Evolutionary conservation across 225 moss, liverwort and hornwort species (phyloP).

Genomic region (Pleurozium schreberi): DNA sequence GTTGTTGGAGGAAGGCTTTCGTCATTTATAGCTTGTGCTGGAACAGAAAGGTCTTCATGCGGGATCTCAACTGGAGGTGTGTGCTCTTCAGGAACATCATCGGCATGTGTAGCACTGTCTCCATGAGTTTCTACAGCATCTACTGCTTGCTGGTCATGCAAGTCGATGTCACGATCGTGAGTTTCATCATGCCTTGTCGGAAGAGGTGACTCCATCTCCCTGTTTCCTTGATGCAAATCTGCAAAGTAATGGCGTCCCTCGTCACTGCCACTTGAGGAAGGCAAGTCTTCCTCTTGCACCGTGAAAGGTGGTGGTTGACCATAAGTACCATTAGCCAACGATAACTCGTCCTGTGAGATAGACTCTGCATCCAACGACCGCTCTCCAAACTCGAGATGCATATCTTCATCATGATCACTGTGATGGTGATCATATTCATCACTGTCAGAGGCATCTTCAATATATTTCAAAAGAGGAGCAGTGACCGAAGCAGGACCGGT

Average conservation of each 20-base stretch:
- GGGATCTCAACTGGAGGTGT: not conserved
- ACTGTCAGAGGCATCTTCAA: conserved; percentile 25
- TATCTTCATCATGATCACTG: conserved; percentile 25
- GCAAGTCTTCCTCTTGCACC: conserved; percentile 24
- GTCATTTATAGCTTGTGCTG: not conserved
- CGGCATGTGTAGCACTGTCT: not conserved
- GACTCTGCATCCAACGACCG: conserved; percentile 17
- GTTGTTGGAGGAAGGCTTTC: not conserved
- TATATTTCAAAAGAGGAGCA: conserved; percentile 5
- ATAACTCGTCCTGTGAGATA: conserved; percentile 14
- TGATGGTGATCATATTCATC: conserved; percentile 30
- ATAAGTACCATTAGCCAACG: conserved; percentile 4
- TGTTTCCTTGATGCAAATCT: conserved; percentile 1
- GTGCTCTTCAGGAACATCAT: conserved; percentile 1
- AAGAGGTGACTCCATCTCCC: conserved; percentile 1
- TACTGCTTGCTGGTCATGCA: conserved; percentile 2
- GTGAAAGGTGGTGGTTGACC: conserved; percentile 18
- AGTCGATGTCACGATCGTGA: not conserved
- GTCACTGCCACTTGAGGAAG: conserved; percentile 23
- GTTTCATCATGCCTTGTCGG: not conserved
- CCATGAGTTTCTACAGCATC: not conserved
- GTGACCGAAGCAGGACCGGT: conserved; percentile 33
- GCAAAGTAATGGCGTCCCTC: conserved; percentile 12
- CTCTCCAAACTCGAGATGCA: conserved; percentile 34
- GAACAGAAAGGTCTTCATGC: conserved; percentile 5